Base-by-base conservation (phyloP, 108 stramenopile genomes). In the Cyclotella cryptica region DNA sequence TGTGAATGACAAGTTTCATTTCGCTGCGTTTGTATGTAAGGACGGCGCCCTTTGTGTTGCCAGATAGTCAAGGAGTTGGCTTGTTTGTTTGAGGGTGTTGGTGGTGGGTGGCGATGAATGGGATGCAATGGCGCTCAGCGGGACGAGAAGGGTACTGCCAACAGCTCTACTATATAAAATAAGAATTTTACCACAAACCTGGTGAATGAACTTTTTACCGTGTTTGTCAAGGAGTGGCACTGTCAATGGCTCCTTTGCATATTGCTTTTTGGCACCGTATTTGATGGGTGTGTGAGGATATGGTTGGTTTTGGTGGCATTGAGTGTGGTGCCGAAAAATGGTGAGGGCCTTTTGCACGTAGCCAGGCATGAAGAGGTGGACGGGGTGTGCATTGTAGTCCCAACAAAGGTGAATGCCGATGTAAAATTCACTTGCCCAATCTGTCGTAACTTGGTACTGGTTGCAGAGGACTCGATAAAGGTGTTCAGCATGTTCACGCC, bases 361-460 rank as follows among this genome's bases (percentile, higher is more conserved):
- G 21, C 66, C 66, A n/a, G 66, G 66, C 66, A 68, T n/a, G n/a
- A n/a, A n/a, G n/a, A n/a, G n/a, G n/a, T n/a, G n/a, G n/a, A n/a
- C n/a, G n/a, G n/a, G n/a, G 12, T 27, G 14, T 65, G 12, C 26
- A 18, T 65, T 26, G 18, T 68, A 68, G 18, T 68, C 66, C 66
- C 66, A 68, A 45, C 26, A 6, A 12, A 68, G 45, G 17, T 24
- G 21, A 10, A 68, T 44, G 45, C 45, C 44, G 13, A 68, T 35
- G 51, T 68, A 68, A 18, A 10, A 10, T 65, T 35, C 19, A 10
- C 64, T 27, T 13, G 39, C 64, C 64, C 64, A 65, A n/a, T 68
- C 66, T 27, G n/a, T 45, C 18, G 44, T 52, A 9, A 68, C 45
- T 10, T 68, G 10, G 63, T 29, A 65, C 10, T 28, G 66, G 9